Evolutionary conservation across 192 early-diverging fungal genomes (phyloP).

Genomic region (Backusella sp.): DNA sequence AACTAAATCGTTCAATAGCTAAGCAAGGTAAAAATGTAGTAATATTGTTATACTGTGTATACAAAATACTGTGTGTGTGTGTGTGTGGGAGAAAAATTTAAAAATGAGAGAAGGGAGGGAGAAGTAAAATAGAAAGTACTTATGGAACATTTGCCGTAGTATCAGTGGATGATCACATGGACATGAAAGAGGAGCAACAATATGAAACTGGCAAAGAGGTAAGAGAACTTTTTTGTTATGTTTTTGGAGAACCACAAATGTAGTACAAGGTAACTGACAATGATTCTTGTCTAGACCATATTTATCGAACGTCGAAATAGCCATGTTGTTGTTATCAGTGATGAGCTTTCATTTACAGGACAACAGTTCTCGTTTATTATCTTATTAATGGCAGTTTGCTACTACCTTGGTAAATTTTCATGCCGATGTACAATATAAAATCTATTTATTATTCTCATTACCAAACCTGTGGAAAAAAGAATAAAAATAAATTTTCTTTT

Average conservation of each 20-base stretch:
- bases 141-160: background rate
- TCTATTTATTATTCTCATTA: background rate
- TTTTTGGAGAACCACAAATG: background rate
- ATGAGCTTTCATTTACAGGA: constrained; percentile 37
- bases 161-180: background rate
- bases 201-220: constrained; percentile 8
- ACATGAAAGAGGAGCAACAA: background rate
- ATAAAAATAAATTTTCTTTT: background rate
- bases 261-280: constrained; percentile 1
- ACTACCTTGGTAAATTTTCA: constrained; percentile 41
- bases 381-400: constrained; percentile 32
- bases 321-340: constrained; percentile 29
- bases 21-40: background rate
- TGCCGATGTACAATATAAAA: constrained; percentile 21
- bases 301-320: background rate
- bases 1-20: background rate
- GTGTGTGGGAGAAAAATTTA: background rate
- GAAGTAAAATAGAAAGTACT: background rate
- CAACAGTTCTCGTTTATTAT: constrained; percentile 33
- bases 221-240: background rate
- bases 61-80: background rate
- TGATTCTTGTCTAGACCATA: constrained; percentile 4
- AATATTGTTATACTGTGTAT: background rate
- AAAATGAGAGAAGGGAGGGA: background rate
- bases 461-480: background rate